Evolutionary conservation across 2,329 filamentous ascomycete genomes (phyloP), one percentile per base, ranked within the genome.

Genomic region (Exophiala calicioides): DNA sequence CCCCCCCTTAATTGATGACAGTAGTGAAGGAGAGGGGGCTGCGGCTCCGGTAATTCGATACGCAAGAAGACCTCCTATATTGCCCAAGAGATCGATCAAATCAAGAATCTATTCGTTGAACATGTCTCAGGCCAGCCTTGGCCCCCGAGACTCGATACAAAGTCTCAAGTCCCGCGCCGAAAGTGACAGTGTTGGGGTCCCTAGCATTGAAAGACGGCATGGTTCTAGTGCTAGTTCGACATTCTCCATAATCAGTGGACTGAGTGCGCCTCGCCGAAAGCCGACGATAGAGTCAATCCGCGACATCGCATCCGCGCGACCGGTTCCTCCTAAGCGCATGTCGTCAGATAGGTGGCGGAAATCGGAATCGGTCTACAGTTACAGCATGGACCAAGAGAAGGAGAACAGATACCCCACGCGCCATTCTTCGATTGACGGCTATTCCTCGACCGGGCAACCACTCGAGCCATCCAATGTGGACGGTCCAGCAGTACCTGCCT

Each of bases 31-130:
- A 29, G 52, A 57, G 27, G 42, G 40, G 34, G 52, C 52, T 44
- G 49, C 40, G 10, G 34, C 55, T 33, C 52, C 55, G 16, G 50
- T 57, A 32, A 52, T 57, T 23, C 47, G 44, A 5, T 55, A 53
- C 38, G 52, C 55, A 19, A 43, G 55, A 39, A 37, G 47, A 32
- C 52, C 51, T 16, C 52, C 51, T 6, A 12, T 45, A 7, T 20
- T 50, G 34, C 45, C 42, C 30, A 54, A 52, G 36, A 45, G 44
- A 18, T 49, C 36, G 19, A 52, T 42, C 36, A 44, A 40, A 38
- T 44, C 50, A 12, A 35, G 45, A 30, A 31, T 53, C 29, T 47
- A 39, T 36, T 47, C 48, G 8, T 15, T 47, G 27, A 50, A 36
- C 29, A 47, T 53, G 39, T 34, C 38, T 21, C 45, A 51, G 30